Conservation (phyloP, 768 basidiomycete species). For the Tricholoma bakamatsutake region DNA sequence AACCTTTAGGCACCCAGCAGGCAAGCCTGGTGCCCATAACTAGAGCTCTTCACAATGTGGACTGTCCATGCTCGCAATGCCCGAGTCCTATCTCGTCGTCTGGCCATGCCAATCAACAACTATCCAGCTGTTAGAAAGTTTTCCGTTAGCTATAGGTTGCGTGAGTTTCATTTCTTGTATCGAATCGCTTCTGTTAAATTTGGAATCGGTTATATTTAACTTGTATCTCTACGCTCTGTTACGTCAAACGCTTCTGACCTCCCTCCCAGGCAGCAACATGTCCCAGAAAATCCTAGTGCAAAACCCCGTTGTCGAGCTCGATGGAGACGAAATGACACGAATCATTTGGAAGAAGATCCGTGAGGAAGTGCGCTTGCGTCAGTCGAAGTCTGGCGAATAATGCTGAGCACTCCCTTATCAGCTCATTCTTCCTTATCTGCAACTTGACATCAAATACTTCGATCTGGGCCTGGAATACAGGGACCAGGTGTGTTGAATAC, state of each 20-base stretch:
- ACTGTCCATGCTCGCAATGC: slow-evolving; percentile 2
- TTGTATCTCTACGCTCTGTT: not conserved
- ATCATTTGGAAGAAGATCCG: slow-evolving; percentile 99
- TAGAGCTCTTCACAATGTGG: slow-evolving; percentile 12
- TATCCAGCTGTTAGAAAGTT: slow-evolving; percentile 13
- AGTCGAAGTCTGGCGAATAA: not conserved
- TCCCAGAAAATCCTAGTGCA: slow-evolving; percentile 70
- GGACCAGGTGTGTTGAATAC: slow-evolving; percentile 54
- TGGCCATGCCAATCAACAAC: slow-evolving; percentile 7
- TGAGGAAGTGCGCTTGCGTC: slow-evolving; percentile 68
- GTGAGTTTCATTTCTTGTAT: slow-evolving; percentile 12
- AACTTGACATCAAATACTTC: slow-evolving; percentile 97
- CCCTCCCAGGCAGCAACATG: slow-evolving; percentile 12
- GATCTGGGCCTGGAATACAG: slow-evolving; percentile 94
- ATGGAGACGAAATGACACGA: slow-evolving; percentile 98
- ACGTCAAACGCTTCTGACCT: not conserved
- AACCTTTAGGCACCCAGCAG: not conserved
- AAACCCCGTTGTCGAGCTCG: slow-evolving; percentile 91
- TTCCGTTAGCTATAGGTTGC: slow-evolving; percentile 13
- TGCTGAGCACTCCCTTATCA: slow-evolving; percentile 24
- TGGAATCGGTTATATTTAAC: not conserved
- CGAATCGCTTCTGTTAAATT: not conserved
- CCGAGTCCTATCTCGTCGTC: slow-evolving; percentile 13
- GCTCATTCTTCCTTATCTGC: slow-evolving; percentile 93
- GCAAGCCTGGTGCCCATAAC: not conserved